These are phyloP conservation scores for Pseudozyma sp. DNA, from an alignment of 1,284 basidiomycete genomes.

Conservation along the genomic window DNA sequence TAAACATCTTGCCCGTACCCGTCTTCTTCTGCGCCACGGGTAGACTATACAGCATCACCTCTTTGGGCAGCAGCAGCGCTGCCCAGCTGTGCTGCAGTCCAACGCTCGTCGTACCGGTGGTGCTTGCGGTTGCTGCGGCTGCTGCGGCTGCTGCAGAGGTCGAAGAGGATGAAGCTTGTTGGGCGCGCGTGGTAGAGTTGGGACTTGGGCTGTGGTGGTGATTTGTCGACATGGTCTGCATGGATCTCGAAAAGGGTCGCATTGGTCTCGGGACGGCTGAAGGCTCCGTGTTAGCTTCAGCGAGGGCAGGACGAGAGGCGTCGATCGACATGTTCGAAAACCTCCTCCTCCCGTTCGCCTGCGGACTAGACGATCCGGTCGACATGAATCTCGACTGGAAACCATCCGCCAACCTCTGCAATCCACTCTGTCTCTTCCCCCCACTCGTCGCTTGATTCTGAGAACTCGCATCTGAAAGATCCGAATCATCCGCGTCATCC, in stretches of 20 bases:
- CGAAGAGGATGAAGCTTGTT: background rate
- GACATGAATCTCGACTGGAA: constrained; percentile 29
- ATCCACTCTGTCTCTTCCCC: constrained; percentile 22
- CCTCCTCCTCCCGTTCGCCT: constrained; percentile 22
- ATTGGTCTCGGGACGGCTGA: background rate
- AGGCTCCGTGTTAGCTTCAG: background rate
- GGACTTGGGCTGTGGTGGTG: constrained; percentile 17
- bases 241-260: constrained; percentile 24
- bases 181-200: constrained; percentile 1
- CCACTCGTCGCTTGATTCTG: background rate
- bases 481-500: constrained; percentile 39
- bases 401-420: constrained; percentile 35
- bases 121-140: background rate
- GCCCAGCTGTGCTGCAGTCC: constrained; percentile 49
- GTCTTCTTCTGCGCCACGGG: constrained; percentile 62
- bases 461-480: constrained; percentile 24
- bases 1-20: constrained; percentile 65
- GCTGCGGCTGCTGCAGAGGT: background rate
- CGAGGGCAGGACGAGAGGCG: background rate
- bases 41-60: constrained; percentile 57
- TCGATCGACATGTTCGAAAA: constrained; percentile 44
- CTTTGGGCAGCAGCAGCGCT: constrained; percentile 58
- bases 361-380: background rate
- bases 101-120: background rate
- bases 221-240: constrained; percentile 15